Evolutionary conservation across 352 stramenopile species (phyloP).

Genomic region (Phytophthora boehmeriae): DNA sequence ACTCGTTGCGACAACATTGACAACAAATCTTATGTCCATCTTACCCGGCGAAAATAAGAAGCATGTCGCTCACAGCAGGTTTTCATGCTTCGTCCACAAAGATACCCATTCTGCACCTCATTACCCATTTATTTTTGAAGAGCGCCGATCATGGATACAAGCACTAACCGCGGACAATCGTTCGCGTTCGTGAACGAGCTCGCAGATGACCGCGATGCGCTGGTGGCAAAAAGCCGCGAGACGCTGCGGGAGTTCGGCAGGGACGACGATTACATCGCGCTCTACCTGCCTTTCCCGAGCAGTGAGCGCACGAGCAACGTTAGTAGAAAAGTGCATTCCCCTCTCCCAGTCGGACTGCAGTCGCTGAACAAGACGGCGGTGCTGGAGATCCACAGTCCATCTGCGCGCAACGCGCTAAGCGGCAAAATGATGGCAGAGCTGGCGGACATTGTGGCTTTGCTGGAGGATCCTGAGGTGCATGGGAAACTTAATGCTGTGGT

Average conservation of each 20-base stretch:
- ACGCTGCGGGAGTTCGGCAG: conserved; percentile 47
- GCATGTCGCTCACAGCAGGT: no score
- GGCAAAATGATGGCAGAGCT: conserved; percentile 92
- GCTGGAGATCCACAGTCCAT: conserved; percentile 76
- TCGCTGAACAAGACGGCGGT: conserved; percentile 53
- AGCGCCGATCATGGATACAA: background rate
- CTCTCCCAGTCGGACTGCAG: conserved; percentile 21
- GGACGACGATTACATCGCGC: conserved; percentile 28
- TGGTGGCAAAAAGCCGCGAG: conserved; percentile 45
- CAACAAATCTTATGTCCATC: conserved; percentile 6
- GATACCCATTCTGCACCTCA: no score
- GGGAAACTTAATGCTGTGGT: conserved; percentile 67
- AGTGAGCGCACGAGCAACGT: background rate
- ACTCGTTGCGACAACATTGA: background rate
- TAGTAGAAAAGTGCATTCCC: background rate
- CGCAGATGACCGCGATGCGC: conserved; percentile 41
- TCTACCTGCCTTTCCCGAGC: conserved; percentile 40
- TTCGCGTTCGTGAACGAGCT: conserved; percentile 63
- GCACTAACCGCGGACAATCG: conserved; percentile 8
- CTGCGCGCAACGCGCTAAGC: conserved; percentile 75
- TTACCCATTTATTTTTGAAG: no score
- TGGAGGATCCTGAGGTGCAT: conserved; percentile 64
- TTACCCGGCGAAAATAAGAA: conserved; percentile 5
- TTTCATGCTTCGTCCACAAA: no score
- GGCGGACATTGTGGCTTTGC: conserved; percentile 59